Percentiles rank a stretch among this genome's conserved stretches.
Evolutionary conservation across 2,329 filamentous ascomycete genomes (phyloP).

Genomic region (Zasmidium citrigriseum): DNA sequence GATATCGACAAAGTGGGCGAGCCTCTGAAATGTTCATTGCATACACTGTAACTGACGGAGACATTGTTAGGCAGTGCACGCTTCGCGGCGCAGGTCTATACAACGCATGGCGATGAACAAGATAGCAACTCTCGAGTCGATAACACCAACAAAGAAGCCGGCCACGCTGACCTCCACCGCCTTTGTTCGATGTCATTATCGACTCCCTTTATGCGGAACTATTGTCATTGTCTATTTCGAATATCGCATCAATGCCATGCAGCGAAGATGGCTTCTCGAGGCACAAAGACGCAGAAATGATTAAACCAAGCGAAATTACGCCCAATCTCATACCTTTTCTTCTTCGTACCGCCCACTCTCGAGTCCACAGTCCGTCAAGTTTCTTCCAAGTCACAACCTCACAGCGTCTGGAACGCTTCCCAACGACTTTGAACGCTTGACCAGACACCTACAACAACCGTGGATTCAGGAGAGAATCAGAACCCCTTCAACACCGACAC

Average conservation of each 20-base stretch:
- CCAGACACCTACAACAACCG: background rate
- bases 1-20: background rate
- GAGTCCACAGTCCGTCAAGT: background rate
- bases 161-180: no score
- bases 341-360: background rate
- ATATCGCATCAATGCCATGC: conserved; percentile 2
- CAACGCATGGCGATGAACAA: background rate
- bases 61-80: background rate
- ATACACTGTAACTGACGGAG: no score
- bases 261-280: conserved; percentile 1
- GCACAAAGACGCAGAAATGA: conserved; percentile 3
- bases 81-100: background rate
- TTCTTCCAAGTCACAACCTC: background rate
- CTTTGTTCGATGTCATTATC: background rate
- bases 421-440: conserved; percentile 1
- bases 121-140: no score
- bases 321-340: background rate
- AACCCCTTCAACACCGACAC: background rate
- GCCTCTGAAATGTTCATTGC: no score
- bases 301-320: background rate
- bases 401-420: conserved; percentile 9
- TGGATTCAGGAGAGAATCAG: background rate
- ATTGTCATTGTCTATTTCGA: conserved; percentile 5
- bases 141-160: background rate
- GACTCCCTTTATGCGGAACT: background rate